Conservation (phyloP, 495 filamentous ascomycete genomes). For the Pseudevernia furfuracea region DNA sequence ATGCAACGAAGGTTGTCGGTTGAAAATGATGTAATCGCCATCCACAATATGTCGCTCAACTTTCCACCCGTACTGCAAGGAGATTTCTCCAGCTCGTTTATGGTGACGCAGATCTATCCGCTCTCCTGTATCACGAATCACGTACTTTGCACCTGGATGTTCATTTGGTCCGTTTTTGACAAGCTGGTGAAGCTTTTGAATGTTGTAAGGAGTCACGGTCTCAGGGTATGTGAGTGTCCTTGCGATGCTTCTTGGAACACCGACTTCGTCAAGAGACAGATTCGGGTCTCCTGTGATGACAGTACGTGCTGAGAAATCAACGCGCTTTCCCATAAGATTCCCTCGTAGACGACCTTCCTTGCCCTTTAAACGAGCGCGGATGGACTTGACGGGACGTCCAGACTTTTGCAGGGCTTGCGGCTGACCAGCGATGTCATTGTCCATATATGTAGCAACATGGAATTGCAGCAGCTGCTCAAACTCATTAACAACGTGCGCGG, state of each 20-base stretch:
- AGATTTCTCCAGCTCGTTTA: constrained; percentile 71
- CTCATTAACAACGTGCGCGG: constrained; percentile 78
- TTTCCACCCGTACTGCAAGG: constrained; percentile 93
- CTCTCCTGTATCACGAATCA: constrained; percentile 84
- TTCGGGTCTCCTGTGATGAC: constrained; percentile 99
- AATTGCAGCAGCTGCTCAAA: constrained; percentile 93
- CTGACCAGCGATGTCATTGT: constrained; percentile 95
- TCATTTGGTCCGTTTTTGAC: constrained; percentile 90
- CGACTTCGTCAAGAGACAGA: constrained; percentile 90
- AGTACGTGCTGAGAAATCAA: constrained; percentile 98
- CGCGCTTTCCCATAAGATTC: constrained; percentile 99
- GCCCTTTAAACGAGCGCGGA: constrained; percentile 92
- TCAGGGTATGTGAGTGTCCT: constrained; percentile 89
- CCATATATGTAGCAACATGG: constrained; percentile 98
- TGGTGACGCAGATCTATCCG: constrained; percentile 91
- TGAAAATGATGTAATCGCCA: constrained; percentile 97
- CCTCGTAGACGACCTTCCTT: constrained; percentile 96
- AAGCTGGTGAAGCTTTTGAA: constrained; percentile 76
- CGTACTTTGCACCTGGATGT: constrained; percentile 91
- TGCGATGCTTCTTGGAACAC: constrained; percentile 85
- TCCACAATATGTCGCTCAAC: constrained; percentile 93
- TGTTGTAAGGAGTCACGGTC: constrained; percentile 97
- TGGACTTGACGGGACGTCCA: constrained; percentile 89
- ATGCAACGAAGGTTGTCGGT: constrained; percentile 95
- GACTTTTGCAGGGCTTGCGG: constrained; percentile 95